Conservation (phyloP, 768 basidiomycete genomes). For the Podaxis rugospora region DNA sequence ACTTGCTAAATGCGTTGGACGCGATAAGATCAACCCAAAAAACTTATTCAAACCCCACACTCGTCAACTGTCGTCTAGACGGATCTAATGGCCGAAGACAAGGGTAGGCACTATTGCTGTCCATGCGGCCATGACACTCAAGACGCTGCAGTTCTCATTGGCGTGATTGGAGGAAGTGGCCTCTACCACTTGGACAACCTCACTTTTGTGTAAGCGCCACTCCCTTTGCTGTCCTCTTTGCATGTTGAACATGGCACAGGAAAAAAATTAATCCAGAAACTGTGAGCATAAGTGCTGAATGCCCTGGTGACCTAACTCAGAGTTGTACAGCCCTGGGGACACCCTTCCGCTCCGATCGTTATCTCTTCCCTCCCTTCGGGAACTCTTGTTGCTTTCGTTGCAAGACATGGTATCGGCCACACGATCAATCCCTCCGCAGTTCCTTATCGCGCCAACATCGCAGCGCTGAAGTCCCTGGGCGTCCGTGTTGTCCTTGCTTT, state of each 20-base stretch:
- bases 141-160: slow-evolving; percentile 60
- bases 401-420: slow-evolving; percentile 86
- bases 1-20: not conserved
- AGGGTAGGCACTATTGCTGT: not conserved
- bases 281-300: slow-evolving; percentile 35
- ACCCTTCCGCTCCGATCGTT: slow-evolving; percentile 87
- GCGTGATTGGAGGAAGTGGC: slow-evolving; percentile 90
- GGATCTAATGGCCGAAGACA: slow-evolving; percentile 5
- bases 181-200: slow-evolving; percentile 92
- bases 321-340: slow-evolving; percentile 79
- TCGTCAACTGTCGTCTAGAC: not conserved
- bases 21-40: not conserved
- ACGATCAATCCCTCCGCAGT: slow-evolving; percentile 75
- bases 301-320: not conserved
- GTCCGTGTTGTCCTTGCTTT: slow-evolving; percentile 89
- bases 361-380: slow-evolving; percentile 86
- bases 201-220: slow-evolving; percentile 66
- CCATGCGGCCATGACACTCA: not conserved
- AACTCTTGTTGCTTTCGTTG: slow-evolving; percentile 79
- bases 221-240: not conserved
- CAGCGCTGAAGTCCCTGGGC: slow-evolving; percentile 90
- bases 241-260: slow-evolving; percentile 29
- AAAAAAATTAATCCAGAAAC: slow-evolving; percentile 78
- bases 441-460: slow-evolving; percentile 88
- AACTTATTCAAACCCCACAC: not conserved